Base-by-base conservation (phyloP, 2,329 filamentous ascomycete species). In the Ceratocystis variospora region DNA sequence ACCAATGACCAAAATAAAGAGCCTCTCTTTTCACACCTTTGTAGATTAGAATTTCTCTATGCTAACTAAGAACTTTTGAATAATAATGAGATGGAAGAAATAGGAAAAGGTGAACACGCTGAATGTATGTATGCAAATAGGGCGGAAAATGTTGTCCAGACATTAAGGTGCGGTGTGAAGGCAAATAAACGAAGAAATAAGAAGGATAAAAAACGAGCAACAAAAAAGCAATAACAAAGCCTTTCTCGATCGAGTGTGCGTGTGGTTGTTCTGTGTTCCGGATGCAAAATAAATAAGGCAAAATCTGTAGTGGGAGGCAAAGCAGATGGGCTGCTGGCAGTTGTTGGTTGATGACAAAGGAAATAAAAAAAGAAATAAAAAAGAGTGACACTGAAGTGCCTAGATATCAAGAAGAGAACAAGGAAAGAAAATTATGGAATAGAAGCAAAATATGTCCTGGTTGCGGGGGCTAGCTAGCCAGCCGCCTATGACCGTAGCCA, bases 401-500 rank as follows among this genome's bases (percentile, higher is more conserved):
- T 50, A 50, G 46, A 25, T 50, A 25, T 50, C 15, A 22, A 45
- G 22, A 46, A 45, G 15, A 28, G n/a, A 6, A 44, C 15, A 48
- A 62, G n/a, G 19, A 62, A 46, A 62, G n/a, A 45, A n/a, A 31
- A 63, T n/a, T 7, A 19, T 37, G 6, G 6, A 33, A 63, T n/a
- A 50, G 44, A n/a, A 45, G 15, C 12, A 7, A 33, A 19, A 50
- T 5, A 62, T 28, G 7, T 25, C 22, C 22, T 19, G 12, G 6
- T 12, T 8, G 17, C 41, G 7, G 17, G 17, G 17, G 22, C 22
- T 25, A 12, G n/a, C n/a, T 25, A 12, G n/a, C n/a, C 37, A 10
- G 19, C 15, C 45, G 15, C 22, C 28, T 62, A 67, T 15, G 62
- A 67, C 19, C 31, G 37, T 63, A 74, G 66, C 72, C 72, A 74